phyloP scores from a whole-genome alignment of 345 rosid species.

The Aquilaria sinensis region DNA sequence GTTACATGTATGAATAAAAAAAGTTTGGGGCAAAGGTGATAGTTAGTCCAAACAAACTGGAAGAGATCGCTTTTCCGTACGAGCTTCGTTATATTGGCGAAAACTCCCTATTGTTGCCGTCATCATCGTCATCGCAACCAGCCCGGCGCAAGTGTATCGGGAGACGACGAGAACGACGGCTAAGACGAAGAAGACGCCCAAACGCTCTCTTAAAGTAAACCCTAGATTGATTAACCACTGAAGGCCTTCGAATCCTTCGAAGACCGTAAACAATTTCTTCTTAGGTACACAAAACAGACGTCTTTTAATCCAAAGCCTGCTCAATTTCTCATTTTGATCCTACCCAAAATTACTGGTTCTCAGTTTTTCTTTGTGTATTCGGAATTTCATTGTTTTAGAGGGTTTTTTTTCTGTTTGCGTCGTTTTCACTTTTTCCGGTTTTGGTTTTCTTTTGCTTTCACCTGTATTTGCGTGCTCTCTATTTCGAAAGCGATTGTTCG shows the following conservation, averaged over 20 bases:
- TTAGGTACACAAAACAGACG: neutral
- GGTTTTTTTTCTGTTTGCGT: neutral
- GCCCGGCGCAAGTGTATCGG: neutral
- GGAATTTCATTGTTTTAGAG: neutral
- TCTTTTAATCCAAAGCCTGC: neutral
- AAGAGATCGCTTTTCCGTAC: too few species aligned
- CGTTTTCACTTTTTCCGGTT: neutral
- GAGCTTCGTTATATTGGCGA: too few species aligned
- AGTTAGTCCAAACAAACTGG: too few species aligned
- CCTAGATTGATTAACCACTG: neutral
- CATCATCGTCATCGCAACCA: conserved; percentile 8
- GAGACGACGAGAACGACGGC: neutral
- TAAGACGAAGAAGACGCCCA: neutral
- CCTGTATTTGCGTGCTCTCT: too few species aligned
- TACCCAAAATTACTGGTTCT: neutral
- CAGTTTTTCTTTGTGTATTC: neutral
- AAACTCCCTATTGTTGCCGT: neutral
- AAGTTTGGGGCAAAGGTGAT: too few species aligned
- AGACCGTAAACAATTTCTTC: neutral
- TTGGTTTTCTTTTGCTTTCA: too few species aligned
- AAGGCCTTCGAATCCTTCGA: conserved; percentile 1
- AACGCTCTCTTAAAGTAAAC: neutral
- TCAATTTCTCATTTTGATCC: neutral
- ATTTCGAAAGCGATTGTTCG: too few species aligned
- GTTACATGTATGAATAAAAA: too few species aligned